A percentile compares a stretch with the other conserved stretches of the same genome.
Evolutionary conservation across 371 early-diverging fungal genomes (phyloP).

Genomic region (Nematocida minor): DNA sequence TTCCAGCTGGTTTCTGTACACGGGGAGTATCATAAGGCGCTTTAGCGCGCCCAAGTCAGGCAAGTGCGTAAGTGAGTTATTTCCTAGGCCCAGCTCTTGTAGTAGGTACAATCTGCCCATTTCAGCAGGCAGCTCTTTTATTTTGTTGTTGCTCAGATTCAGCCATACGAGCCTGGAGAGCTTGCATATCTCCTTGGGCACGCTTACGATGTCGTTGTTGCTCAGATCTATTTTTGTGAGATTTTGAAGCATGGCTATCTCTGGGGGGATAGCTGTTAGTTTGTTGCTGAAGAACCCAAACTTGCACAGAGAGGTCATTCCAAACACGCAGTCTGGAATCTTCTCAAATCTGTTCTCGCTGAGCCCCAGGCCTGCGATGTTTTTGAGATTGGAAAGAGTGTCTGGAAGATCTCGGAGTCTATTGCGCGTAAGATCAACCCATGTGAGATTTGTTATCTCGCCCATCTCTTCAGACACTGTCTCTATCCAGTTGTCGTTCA

Average conservation of each 20-base stretch:
- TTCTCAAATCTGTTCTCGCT: conserved; percentile 65
- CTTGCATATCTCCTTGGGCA: conserved; percentile 68
- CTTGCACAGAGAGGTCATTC: conserved; percentile 66
- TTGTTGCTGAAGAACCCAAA: conserved; percentile 69
- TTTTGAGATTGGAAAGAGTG: conserved; percentile 64
- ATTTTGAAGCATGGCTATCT: conserved; percentile 61
- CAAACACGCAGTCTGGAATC: conserved; percentile 66
- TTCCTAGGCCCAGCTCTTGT: conserved; percentile 70
- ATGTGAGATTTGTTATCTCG: conserved; percentile 56
- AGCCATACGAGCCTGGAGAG: conserved; percentile 69
- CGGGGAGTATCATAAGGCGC: conserved; percentile 63
- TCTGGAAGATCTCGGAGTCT: conserved; percentile 63
- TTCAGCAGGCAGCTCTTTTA: conserved; percentile 66
- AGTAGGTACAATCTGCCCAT: conserved; percentile 67
- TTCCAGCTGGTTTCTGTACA: conserved; percentile 62
- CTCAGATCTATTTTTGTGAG: conserved; percentile 68
- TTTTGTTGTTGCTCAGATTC: conserved; percentile 70
- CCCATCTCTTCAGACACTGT: conserved; percentile 52
- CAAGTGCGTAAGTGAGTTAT: conserved; percentile 67
- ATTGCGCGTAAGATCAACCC: conserved; percentile 66
- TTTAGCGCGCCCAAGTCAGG: conserved; percentile 65
- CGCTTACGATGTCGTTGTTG: conserved; percentile 66
- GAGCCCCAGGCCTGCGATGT: conserved; percentile 67
- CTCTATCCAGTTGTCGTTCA: conserved; percentile 65
- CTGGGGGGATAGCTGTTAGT: conserved; percentile 61